Conservation (phyloP, 176 grass and related monocot species). For the Pontederia paniculata region DNA sequence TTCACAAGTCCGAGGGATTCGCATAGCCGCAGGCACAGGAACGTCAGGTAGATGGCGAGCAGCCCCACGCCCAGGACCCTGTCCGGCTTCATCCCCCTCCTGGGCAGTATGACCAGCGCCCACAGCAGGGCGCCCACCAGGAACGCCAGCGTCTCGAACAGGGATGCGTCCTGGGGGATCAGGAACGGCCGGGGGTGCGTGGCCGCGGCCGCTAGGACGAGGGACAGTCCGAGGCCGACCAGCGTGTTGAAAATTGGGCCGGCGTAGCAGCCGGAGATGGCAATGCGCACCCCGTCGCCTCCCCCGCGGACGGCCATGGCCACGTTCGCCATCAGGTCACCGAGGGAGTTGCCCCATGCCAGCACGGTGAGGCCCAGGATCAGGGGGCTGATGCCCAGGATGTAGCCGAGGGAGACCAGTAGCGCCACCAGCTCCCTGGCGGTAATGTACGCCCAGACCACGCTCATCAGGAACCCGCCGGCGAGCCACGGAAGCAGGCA, state of each 20-base stretch:
- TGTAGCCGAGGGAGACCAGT: slow-evolving; percentile 4
- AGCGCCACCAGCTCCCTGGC: slow-evolving; percentile 6
- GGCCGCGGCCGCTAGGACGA: slow-evolving; percentile 6
- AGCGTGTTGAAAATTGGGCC: slow-evolving; percentile 13
- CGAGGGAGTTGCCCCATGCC: slow-evolving; percentile 19
- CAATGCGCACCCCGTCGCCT: background rate
- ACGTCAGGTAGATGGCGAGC: slow-evolving; percentile 7
- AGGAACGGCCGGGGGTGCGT: slow-evolving; percentile 1
- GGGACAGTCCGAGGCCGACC: slow-evolving; percentile 2
- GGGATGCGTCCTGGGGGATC: background rate
- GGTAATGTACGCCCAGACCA: slow-evolving; percentile 11
- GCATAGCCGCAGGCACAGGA: slow-evolving; percentile 2
- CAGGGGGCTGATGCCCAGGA: slow-evolving; percentile 8
- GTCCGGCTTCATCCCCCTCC: slow-evolving; percentile 14
- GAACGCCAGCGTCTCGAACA: slow-evolving; percentile 9
- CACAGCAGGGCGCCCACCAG: slow-evolving; percentile 2
- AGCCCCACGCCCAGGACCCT: slow-evolving; percentile 5
- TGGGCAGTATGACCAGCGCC: slow-evolving; percentile 7
- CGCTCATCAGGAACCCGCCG: slow-evolving; percentile 19
- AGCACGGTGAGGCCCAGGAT: slow-evolving; percentile 13
- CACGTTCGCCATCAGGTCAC: slow-evolving; percentile 9
- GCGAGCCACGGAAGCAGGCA: slow-evolving; percentile 6
- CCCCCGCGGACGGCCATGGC: slow-evolving; percentile 1
- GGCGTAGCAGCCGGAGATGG: slow-evolving; percentile 15
- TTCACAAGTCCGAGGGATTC: slow-evolving; percentile 5